Evolutionary conservation across 805 yeast species (phyloP), one percentile per base, ranked within the genome.

Genomic region (Zygosaccharomyces bailii): DNA sequence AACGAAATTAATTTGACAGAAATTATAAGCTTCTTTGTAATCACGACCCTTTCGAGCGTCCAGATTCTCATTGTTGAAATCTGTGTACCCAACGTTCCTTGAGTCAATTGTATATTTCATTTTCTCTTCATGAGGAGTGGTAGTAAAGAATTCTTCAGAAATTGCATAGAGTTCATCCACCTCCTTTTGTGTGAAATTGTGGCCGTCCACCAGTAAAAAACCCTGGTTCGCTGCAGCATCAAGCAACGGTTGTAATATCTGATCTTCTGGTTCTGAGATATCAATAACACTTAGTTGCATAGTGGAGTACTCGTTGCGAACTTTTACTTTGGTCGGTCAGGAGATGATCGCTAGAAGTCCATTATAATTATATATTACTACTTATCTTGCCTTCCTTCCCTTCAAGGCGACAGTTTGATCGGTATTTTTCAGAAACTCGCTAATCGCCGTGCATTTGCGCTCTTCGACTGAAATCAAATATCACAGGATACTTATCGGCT

Each of bases 11-110:
- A 82, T 68, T 14, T 67, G 59, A 34, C 83, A 78, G 60, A 85
- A 78, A 57, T 86, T 86, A 66, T 82, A 78, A 1, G 84, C 86
- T 58, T 80, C 84, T 54, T 80, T 80, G 30, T 81, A 83, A 59
- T 80, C 86, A 4, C 83, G 82, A 21, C 60, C 54, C 18, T 48
- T 47, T 34, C 55, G 49, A 4, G 61, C 60, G 43, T 67, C 70
- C 31, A 67, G 48, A 33, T 63, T 78, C 58, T 82, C 88, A 34
- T 72, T 76, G 14, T 76, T 75, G 51, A 72, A 69, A 25, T 69
- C 63, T 4, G 84, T 75, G 56, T 82, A 82, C 2, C 88, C 88
- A 51, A 72, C 73, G 57, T 86, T 85, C 34, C 74, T 63, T 7
- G 65, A 67, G 34, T 76, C 77, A 25, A 85, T 82, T 0, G 75